Evolutionary conservation across 192 early-diverging fungal species (phyloP), one percentile per base, ranked within the genome.

Genomic region (Martensiomyces pterosporus): DNA sequence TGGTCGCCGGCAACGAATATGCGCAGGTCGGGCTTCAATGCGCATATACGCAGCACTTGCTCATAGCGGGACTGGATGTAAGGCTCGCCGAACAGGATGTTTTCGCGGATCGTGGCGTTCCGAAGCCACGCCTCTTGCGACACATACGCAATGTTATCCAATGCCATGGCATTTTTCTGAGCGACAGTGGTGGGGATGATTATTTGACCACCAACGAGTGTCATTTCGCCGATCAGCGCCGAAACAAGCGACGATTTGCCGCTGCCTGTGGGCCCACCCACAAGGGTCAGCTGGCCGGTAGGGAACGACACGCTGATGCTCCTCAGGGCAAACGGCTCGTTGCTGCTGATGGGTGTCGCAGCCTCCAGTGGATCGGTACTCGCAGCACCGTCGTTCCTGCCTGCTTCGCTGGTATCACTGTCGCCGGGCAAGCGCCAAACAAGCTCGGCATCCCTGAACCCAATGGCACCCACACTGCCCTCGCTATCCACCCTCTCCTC

Each of bases 181-280:
- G n/a, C n/a, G n/a, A n/a, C n/a, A n/a, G n/a, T n/a, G 19, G 52
- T 43, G 3, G 54, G 66, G 17, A 53, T 59, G 16, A 16, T 49
- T 16, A 57, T 57, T 41, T 44, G 27, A 52, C 60, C 55, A 27
- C 47, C 13, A 6, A 36, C 10, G 47, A 65, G 25, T n/a, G 46
- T 25, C 45, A 91, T 87, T 64, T 95, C 92, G 22, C 90, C 90
- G 2, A 92, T 66, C 18, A 94, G 76, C 19, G 89, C 85, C 14
- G 82, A 56, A 0, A 94, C 60, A 47, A 97, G 35, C 9, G 83
- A 82, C n/a, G 85, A 84, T 62, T 97, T 97, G 41, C 94, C 94
- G 27, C 81, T 80, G 3, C 92, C 94, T 18, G 94, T 97, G 19
- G 88, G 78, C 3, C 94, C 94, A 44, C 82, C 83, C 39, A 94